Evolutionary conservation across 2,329 filamentous ascomycete species (phyloP), one percentile per base, ranked within the genome.

Genomic region (Helicocarpus griseus): DNA sequence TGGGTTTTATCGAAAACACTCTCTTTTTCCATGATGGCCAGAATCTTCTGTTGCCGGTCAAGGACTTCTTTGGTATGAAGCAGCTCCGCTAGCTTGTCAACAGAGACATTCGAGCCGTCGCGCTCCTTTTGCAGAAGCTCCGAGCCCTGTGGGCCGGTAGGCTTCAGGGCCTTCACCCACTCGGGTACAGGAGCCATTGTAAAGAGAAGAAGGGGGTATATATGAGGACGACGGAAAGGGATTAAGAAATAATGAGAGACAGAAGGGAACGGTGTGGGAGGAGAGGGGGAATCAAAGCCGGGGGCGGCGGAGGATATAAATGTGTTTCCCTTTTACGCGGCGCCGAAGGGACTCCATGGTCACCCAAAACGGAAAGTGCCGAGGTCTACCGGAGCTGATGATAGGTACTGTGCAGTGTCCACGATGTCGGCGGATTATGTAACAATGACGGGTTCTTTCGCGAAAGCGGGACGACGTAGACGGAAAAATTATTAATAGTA

Each of bases 1-100:
- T 85, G 81, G 2, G 81, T 81, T 71, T 89, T 90, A 69, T 89
- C 83, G 58, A 90, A 89, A 52, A 88, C 77, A 49, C 80, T 78
- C 53, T 90, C 84, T 0, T 75, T 65, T 59, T 82, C 72, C 4
- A 90, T 75, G n/a, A 87, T 75, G 45, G 77, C 69, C 5, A 88
- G 70, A 26, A 90, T 75, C 22, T 71, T 72, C 1, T 77, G 69
- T 60, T 83, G 82, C 40, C 78, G 74, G 52, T 82, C 74, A 9
- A 89, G 73, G 4, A 75, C 74, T 53, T 83, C 77, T 60, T 81
- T 80, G 21, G 83, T 85, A 66, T 86, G 85, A 44, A 90, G 73
- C 60, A 87, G 82, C 48, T 80, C 74, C 44, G 83, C 79, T 7
- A 90, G 73, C 62, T 82, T 79, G 53, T 85, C 77, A 19, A 87